Base-by-base conservation (phyloP, 495 filamentous ascomycete genomes). In the Aspergillus affinis region DNA sequence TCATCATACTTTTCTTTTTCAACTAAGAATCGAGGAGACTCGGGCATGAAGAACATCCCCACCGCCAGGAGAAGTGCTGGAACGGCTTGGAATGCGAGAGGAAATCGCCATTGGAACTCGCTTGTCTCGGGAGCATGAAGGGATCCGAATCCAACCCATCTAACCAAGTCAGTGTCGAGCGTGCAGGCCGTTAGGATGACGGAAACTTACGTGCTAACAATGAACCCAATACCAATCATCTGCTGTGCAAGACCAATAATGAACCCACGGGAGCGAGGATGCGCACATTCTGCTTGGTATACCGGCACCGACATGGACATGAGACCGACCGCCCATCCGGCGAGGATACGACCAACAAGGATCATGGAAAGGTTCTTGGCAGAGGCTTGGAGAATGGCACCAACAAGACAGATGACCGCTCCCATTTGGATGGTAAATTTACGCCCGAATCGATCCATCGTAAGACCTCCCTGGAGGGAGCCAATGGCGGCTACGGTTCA, bases 321-420 rank as follows among this genome's bases (percentile, higher is more conserved):
- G 32, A 84, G 72, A 49, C 84, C 85, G 54, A 88, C 81, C 23
- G 84, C 86, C 72, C 82, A 81, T 15, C 86, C 85, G 2, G 83
- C 78, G 6, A 88, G 71, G 52, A 88, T 85, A 41, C 86, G 82
- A 7, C 86, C 86, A 46, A 83, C 73, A 13, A 87, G 76, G 61
- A 88, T 83, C 78, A 84, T 83, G 0, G 78, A 74, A 51, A 86
- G 65, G 56, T 84, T 80, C 18, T 68, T 62, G 53, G 81, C 74
- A 30, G 81, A 73, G 13, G 82, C 70, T 65, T 88, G 84, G 45
- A 87, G 76, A 48, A 82, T 78, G 17, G 80, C 80, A 15, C 84
- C 85, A 19, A 85, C 44, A 45, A 81, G 64, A 65, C 81, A 82
- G 49, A 88, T 77, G 9, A 81, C 52, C 9, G 84, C 80, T 17